These are phyloP conservation scores for Lichenothelia convexa DNA, from an alignment of 495 filamentous ascomycete species.

Conservation along the genomic window DNA sequence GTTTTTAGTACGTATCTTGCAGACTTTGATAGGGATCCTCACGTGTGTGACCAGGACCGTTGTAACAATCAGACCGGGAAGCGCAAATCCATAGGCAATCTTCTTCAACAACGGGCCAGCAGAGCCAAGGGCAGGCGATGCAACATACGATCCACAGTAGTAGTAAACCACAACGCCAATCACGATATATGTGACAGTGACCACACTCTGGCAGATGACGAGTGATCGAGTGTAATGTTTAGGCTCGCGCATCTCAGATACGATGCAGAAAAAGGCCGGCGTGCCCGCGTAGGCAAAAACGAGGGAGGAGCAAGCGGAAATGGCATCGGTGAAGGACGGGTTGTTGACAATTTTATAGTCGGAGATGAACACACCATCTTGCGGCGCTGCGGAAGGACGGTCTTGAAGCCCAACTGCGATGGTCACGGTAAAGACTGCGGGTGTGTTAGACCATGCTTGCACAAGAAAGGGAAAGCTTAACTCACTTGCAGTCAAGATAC, in stretches of 20 bases:
- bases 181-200: constrained; percentile 38
- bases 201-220: constrained; percentile 6
- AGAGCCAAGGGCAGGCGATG: constrained; percentile 49
- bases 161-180: constrained; percentile 53
- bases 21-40: too few species aligned
- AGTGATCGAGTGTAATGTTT: constrained; percentile 14
- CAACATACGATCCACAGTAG: constrained; percentile 51
- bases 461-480: not conserved
- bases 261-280: constrained; percentile 13
- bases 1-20: too few species aligned
- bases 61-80: constrained; percentile 51
- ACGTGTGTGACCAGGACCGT: constrained; percentile 59
- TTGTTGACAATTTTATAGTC: constrained; percentile 6
- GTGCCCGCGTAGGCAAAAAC: constrained; percentile 7
- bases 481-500: constrained; percentile 23
- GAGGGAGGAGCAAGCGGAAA: constrained; percentile 2
- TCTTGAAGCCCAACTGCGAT: constrained; percentile 6
- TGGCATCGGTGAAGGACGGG: constrained; percentile 8
- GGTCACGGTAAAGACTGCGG: constrained; percentile 6
- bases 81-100: constrained; percentile 60
- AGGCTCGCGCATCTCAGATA: constrained; percentile 12
- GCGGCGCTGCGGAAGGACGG: constrained; percentile 21
- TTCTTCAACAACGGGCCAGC: constrained; percentile 43
- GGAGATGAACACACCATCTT: constrained; percentile 10
- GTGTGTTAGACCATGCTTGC: not conserved